Base-by-base conservation (phyloP, 192 early-diverging fungal genomes). In the Linnemannia schmuckeri region DNA sequence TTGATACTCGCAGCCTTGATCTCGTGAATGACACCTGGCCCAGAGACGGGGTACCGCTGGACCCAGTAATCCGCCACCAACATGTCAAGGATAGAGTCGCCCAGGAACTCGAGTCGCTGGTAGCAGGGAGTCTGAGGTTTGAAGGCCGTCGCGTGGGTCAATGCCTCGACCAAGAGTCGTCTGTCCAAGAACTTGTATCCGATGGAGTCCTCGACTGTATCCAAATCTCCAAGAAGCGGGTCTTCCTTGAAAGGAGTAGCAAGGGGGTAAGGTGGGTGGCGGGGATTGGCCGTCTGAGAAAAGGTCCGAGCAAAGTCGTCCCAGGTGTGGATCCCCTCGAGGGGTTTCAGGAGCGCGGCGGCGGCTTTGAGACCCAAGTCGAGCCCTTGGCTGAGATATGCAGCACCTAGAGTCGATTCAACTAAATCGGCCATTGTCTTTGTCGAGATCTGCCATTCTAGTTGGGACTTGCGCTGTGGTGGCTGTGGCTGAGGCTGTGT, bases 41-140 rank as follows among this genome's bases (percentile, higher is more conserved):
- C 84, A 20, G 93, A 89, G 22, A 90, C 77, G 6, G 94, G 94
- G 74, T 94, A 92, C 72, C 91, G 91, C 38, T 91, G 72, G 77
- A 93, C 97, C 75, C 96, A 91, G 57, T 96, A 90, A 24, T 93
- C 85, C 3, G 96, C 95, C 15, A 95, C 85, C 76, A 96, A 85
- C 78, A 94, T 95, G 83, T 97, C 97, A 63, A 97, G 52, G 40
- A 97, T 83, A 0, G 93, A 94, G 73, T 95, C 93, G 52, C 97
- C 97, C 57, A 99, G 79, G 75, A 94, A 98, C 89, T 99, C 97
- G n/a, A 99, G 91, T 6, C 97, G 92, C 87, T 99, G 96, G 85
- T 97, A 99, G 83, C 94, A 96, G 40, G 92, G 93, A 3, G 92
- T 89, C 9, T 77, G 61, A 4, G 92, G 88, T 47, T 93, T 89